Evolutionary conservation across 129 eudicot species (phyloP).

Genomic region (Lonicera japonica): DNA sequence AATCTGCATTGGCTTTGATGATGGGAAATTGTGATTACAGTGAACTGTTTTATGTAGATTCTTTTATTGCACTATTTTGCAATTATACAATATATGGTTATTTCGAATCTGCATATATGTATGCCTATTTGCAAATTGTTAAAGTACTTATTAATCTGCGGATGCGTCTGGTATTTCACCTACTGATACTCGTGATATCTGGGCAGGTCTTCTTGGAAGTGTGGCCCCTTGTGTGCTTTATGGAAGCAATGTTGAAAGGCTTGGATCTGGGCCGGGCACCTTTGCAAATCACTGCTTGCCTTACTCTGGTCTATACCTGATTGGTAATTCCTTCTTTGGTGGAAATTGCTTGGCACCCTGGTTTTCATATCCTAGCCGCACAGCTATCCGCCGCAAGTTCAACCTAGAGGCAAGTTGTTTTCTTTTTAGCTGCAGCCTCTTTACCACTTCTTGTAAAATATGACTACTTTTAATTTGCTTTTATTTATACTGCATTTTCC

Average conservation of each 20-base stretch:
- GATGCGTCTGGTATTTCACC: neutral
- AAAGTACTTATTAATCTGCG: neutral
- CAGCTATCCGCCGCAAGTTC: conserved; percentile 79
- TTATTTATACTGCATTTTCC: neutral
- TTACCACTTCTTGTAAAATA: neutral
- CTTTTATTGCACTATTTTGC: too few species aligned
- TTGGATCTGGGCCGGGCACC: conserved; percentile 76
- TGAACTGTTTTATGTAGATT: too few species aligned
- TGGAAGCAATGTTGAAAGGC: conserved; percentile 83
- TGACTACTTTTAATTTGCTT: too few species aligned
- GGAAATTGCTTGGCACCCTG: conserved; percentile 87
- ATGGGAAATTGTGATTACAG: too few species aligned
- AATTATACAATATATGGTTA: too few species aligned
- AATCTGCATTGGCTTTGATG: too few species aligned
- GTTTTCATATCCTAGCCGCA: conserved; percentile 78
- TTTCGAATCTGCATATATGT: too few species aligned
- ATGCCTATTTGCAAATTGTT: too few species aligned
- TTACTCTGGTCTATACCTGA: conserved; percentile 66
- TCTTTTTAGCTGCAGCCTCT: neutral
- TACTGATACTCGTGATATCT: conserved; percentile 4
- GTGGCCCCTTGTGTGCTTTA: conserved; percentile 95
- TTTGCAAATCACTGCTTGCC: conserved; percentile 88
- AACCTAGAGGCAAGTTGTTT: conserved; percentile 67
- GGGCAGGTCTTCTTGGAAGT: conserved; percentile 82
- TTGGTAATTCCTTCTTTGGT: conserved; percentile 68